Base-by-base conservation (phyloP, 2,329 filamentous ascomycete species). In the Massarina eburnea region DNA sequence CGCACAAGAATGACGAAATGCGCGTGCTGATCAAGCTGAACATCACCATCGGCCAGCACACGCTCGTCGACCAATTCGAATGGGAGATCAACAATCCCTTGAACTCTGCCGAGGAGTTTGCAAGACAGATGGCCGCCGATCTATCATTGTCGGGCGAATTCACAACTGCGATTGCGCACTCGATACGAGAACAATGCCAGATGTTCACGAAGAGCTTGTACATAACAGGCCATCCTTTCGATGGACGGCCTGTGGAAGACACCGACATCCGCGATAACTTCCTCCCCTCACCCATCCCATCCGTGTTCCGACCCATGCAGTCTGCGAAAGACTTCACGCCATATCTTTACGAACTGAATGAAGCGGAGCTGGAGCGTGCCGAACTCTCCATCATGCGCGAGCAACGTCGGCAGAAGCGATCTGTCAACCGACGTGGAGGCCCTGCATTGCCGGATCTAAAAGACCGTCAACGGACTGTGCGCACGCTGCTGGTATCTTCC, bases 1-100 rank as follows among this genome's bases (percentile, higher is more conserved):
- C 94, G 6, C 96, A 96, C 76, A 97, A 97, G 72, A 96, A 99
- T 66, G 94, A 99, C 67, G 94, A 99, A 74, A 96, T 99, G 92
- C 87, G 94, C 40, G 88, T 99, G 57, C 76, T 95, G 34, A 84
- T 99, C 71, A 97, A 96, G 71, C 79, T 99, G 40, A 96, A 97
- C 71, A 96, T 99, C 63, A 97, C 94, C 6, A 96, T 99, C 64
- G 94, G 92, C 32, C 87, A 89, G 53, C 89, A 95, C 64, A 97
- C 91, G 0, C 78, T 99, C 20, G 86, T 96, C 27, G 94, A 99
- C 63, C 94, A 97, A 67, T 97, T 99, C 51, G 94, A 99, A 71
- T 99, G 94, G 94, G 94, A 99, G 60, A 91, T 97, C 67, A 97
- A 97, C 72, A 95, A 96, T 67, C 88, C 91, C 0, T 76, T 86